These are phyloP conservation scores for Talaromyces atroroseus DNA, from an alignment of 2,329 filamentous ascomycete species.

Conservation along the genomic window DNA sequence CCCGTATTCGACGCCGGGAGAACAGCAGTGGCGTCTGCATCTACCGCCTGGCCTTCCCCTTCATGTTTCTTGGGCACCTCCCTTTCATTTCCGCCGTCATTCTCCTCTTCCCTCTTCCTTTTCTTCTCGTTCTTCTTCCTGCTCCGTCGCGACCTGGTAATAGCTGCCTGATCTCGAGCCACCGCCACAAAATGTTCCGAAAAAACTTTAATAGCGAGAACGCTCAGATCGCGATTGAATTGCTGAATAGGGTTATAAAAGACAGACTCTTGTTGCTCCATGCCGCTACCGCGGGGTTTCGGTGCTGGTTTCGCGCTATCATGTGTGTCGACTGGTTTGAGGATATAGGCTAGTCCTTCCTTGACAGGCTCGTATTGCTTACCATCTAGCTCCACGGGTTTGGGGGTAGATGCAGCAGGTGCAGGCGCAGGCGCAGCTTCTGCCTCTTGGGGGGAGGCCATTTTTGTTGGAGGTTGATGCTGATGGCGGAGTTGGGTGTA, in stretches of 20 bases:
- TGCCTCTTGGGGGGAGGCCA: constrained; percentile 1
- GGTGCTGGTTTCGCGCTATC: constrained; percentile 31
- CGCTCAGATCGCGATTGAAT: constrained; percentile 93
- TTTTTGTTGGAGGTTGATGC: not conserved
- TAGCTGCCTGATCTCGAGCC: not conserved
- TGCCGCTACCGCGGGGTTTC: constrained; percentile 42
- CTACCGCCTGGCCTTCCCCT: constrained; percentile 7
- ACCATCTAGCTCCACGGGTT: constrained; percentile 25
- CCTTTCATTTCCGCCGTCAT: constrained; percentile 9
- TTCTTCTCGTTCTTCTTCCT: constrained; percentile 44
- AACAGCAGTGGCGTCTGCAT: not conserved
- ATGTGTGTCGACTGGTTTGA: constrained; percentile 51
- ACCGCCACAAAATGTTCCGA: constrained; percentile 58
- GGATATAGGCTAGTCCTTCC: constrained; percentile 63
- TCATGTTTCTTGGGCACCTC: constrained; percentile 5
- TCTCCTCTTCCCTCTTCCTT: constrained; percentile 33
- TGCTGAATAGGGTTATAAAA: constrained; percentile 99
- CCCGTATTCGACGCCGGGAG: constrained; percentile 1
- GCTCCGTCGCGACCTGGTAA: constrained; percentile 26
- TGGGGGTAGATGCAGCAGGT: not conserved
- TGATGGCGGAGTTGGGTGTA: not conserved
- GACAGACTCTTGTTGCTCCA: constrained; percentile 66
- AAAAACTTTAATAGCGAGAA: constrained; percentile 85
- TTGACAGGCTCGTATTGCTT: constrained; percentile 57
- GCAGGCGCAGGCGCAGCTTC: not conserved